Conservation (phyloP, 257 asterid genomes). For the Nicotiana paniculata region DNA sequence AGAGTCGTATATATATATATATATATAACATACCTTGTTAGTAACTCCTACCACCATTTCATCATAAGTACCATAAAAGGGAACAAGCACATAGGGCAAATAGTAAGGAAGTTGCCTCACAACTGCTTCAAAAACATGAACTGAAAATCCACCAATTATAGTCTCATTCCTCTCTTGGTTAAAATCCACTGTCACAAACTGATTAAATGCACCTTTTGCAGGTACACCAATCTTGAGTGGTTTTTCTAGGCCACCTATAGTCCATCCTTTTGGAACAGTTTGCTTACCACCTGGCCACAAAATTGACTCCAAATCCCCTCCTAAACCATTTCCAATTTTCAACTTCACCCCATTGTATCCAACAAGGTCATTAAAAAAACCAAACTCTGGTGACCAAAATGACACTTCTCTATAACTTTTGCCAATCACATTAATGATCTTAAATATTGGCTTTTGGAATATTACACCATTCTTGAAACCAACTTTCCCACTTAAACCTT, state of each 20-base stretch:
- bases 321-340: constrained; percentile 1
- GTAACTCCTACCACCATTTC: constrained; percentile 47
- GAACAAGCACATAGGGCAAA: constrained; percentile 34
- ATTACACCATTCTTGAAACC: constrained; percentile 40
- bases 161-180: constrained; percentile 27
- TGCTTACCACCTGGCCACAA: constrained; percentile 57
- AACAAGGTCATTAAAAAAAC: constrained; percentile 24
- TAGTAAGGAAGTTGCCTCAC: constrained; percentile 35
- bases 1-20: neutral
- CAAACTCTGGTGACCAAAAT: constrained; percentile 39
- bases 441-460: constrained; percentile 28
- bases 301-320: constrained; percentile 25
- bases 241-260: constrained; percentile 27
- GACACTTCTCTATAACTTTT: constrained; percentile 42
- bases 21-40: constrained; percentile 38
- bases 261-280: constrained; percentile 36
- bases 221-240: constrained; percentile 57
- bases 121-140: constrained; percentile 55
- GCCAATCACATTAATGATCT: constrained; percentile 48
- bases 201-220: constrained; percentile 38
- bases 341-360: neutral
- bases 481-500: constrained; percentile 46
- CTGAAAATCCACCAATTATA: constrained; percentile 39
- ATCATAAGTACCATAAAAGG: constrained; percentile 44
- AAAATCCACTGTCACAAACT: constrained; percentile 40